Evolutionary conservation across 208 protist genomes (phyloP).

Genomic region (Leptomonas seymouri): DNA sequence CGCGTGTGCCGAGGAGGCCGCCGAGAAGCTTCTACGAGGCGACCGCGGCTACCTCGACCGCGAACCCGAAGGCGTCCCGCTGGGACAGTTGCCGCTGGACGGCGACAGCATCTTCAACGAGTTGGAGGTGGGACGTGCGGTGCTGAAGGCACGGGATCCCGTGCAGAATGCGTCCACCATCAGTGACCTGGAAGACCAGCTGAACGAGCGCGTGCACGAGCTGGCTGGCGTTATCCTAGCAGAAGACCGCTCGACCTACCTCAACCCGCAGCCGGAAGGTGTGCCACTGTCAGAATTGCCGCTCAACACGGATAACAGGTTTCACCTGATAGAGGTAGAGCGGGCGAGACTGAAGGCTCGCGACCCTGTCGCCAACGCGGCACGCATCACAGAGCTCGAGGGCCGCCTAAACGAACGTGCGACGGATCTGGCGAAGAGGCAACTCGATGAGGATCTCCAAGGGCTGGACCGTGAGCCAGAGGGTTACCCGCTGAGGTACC

Average conservation of each 20-base stretch:
- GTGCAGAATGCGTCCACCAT: conserved; percentile 55
- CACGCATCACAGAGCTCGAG: conserved; percentile 60
- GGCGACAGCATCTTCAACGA: conserved; percentile 56
- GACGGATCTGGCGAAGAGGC: conserved; percentile 57
- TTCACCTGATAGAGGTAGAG: conserved; percentile 80
- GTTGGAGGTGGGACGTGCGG: conserved; percentile 66
- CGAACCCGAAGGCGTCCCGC: conserved; percentile 68
- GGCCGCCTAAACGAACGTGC: conserved; percentile 66
- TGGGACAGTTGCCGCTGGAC: conserved; percentile 57
- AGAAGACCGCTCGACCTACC: conserved; percentile 53
- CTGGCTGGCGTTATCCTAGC: conserved; percentile 44
- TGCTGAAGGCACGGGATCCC: conserved; percentile 54
- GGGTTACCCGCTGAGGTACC: conserved; percentile 54
- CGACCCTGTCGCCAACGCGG: conserved; percentile 36
- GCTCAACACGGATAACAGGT: conserved; percentile 62
- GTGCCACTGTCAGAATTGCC: conserved; percentile 54
- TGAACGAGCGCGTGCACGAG: conserved; percentile 59
- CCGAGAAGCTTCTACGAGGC: conserved; percentile 49
- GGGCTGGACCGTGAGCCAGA: conserved; percentile 64
- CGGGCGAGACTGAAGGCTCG: conserved; percentile 58
- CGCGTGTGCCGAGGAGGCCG: conserved; percentile 43
- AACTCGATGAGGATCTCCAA: conserved; percentile 64
- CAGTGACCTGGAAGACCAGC: conserved; percentile 60
- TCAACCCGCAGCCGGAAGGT: conserved; percentile 56
- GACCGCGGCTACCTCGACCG: conserved; percentile 73